phyloP scores from a whole-genome alignment of 257 asterid species.

The Gentiana dahurica region DNA sequence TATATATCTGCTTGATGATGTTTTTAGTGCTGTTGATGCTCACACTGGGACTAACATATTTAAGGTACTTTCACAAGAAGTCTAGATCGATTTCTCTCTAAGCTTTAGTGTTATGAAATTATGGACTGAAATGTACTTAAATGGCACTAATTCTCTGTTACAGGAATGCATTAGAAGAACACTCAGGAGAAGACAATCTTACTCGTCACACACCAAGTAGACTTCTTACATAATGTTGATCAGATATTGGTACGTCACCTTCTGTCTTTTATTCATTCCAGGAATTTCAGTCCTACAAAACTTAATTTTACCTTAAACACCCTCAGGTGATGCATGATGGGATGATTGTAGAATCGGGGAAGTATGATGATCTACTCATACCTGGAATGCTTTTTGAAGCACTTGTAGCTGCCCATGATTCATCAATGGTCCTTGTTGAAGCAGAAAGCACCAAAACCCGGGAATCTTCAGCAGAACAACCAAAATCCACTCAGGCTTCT shows the following conservation, averaged over 20 bases:
- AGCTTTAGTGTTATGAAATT: no score
- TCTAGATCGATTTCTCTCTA: neutral
- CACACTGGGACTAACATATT: slow-evolving; percentile 96
- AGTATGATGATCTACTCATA: slow-evolving; percentile 41
- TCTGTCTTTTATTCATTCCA: neutral
- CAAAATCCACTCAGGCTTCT: slow-evolving; percentile 27
- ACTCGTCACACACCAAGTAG: slow-evolving; percentile 97
- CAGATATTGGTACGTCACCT: slow-evolving; percentile 46
- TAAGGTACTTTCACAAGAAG: slow-evolving; percentile 36
- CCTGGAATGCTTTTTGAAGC: slow-evolving; percentile 64
- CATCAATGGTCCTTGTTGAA: slow-evolving; percentile 93
- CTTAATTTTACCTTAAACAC: neutral
- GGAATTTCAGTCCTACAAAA: neutral
- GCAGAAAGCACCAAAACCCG: slow-evolving; percentile 39
- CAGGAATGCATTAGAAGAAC: slow-evolving; percentile 90
- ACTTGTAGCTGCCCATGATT: slow-evolving; percentile 81
- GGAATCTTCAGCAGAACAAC: slow-evolving; percentile 19
- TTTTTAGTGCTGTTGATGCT: slow-evolving; percentile 96
- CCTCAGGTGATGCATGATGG: slow-evolving; percentile 93
- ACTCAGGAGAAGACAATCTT: slow-evolving; percentile 69
- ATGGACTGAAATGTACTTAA: neutral
- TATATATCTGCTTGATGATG: slow-evolving; percentile 82
- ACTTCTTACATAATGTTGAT: slow-evolving; percentile 93
- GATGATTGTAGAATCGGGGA: slow-evolving; percentile 74
- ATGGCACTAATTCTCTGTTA: slow-evolving; percentile 6